Base-by-base conservation (phyloP, 2,329 filamentous ascomycete species). In the Alternaria sp. region DNA sequence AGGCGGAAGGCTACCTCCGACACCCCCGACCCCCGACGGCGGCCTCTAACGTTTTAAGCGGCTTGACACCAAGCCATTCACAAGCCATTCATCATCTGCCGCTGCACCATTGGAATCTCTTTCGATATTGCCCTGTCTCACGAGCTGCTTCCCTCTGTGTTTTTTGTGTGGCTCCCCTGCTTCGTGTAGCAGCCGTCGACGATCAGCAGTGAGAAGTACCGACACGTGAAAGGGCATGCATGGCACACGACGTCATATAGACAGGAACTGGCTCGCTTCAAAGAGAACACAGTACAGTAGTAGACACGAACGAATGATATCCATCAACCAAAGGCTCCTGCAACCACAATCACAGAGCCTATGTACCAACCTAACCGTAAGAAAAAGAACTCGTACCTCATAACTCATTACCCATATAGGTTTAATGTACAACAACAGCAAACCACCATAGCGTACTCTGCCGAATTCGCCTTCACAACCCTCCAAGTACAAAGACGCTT, bases 1-100 rank as follows among this genome's bases (percentile, higher is more conserved):
- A 59, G 30, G 55, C 62, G 46, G 58, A 59, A 43, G 57, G 51
- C 56, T 59, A 59, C 51, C 59, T 64, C 63, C 64, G 59, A 54
- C 51, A 57, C 52, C 45, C 48, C 59, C 58, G 50, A 43, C 54
- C 57, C 51, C 38, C 44, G 50, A 53, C 32, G 45, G 36, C 43
- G 18, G 48, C 48, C 20, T 50, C 12, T 41, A 48, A 41, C 43
- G n/a, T 34, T 43, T 38, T 38, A 53, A 43, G 27, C 40, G 36
- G 52, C 54, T 49, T 41, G 41, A 57, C 50, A 52, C 49, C 30
- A 55, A 40, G 53, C 43, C 53, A 53, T 38, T 38, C 34, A 14
- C 32, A 34, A 14, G 32, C 32, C 32, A 16, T 55, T 40, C 53
- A 22, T 28, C 34, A 38, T 55, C 53, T 48, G 53, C 43, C 43